phyloP scores from a whole-genome alignment of 1,139 yeast genomes.

The Blastobotrys ciferrii region DNA sequence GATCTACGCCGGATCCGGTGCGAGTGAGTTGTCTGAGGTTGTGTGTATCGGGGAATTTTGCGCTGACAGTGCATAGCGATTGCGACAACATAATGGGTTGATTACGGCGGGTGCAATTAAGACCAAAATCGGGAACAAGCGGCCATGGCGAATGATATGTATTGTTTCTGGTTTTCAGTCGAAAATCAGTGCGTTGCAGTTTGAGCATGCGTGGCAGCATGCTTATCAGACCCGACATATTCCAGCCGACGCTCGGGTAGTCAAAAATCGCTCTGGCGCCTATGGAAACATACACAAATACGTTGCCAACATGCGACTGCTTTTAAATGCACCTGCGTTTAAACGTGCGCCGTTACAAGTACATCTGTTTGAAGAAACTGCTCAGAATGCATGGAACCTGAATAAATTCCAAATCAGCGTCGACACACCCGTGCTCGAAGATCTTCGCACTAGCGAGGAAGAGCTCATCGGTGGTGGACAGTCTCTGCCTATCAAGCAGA shows the following conservation, averaged over 20 bases:
- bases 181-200: conserved; percentile 67
- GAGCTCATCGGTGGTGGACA: conserved; percentile 24
- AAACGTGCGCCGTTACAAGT: conserved; percentile 28
- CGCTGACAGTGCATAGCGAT: conserved; percentile 35
- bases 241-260: conserved; percentile 30
- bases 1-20: conserved; percentile 73
- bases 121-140: conserved; percentile 52
- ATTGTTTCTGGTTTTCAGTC: conserved; percentile 71
- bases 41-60: not conserved
- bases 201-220: conserved; percentile 77
- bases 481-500: conserved; percentile 7
- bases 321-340: conserved; percentile 40
- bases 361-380: conserved; percentile 28
- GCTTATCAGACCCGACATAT: conserved; percentile 64
- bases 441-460: conserved; percentile 16
- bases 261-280: conserved; percentile 23
- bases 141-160: conserved; percentile 73
- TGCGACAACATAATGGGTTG: conserved; percentile 77
- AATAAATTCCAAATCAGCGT: conserved; percentile 26
- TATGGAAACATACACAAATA: conserved; percentile 47
- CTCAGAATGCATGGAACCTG: conserved; percentile 25
- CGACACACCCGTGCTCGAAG: conserved; percentile 17
- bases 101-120: conserved; percentile 59
- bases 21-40: conserved; percentile 35
- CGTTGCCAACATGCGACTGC: conserved; percentile 50